Evolutionary conservation across 2,329 filamentous ascomycete genomes (phyloP).

Genomic region (Aspergillus alliaceus): DNA sequence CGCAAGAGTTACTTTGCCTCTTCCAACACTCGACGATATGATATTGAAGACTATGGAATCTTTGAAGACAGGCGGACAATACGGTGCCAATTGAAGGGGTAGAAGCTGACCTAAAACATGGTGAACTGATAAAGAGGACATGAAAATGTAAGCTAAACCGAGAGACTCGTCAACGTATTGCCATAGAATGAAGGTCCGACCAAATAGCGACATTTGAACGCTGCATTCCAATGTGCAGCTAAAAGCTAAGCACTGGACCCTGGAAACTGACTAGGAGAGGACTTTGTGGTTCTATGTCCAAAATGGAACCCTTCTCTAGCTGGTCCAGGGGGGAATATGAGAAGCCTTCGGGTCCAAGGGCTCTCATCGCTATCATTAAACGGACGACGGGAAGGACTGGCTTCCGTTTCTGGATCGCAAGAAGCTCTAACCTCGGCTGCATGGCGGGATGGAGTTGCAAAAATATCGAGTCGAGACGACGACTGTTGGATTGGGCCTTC

Average conservation of each 20-base stretch:
- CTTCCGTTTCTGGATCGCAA: neutral
- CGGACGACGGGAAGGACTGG: neutral
- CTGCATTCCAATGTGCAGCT: neutral
- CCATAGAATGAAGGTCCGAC: neutral
- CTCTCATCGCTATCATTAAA: conserved; percentile 3
- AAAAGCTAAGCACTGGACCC: neutral
- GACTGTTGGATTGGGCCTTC: neutral
- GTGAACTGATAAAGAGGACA: neutral
- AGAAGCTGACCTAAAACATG: neutral
- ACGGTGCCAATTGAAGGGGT: neutral
- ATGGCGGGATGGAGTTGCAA: neutral
- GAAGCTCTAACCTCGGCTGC: neutral
- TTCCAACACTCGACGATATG: neutral
- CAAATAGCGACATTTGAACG: neutral
- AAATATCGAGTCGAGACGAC: neutral
- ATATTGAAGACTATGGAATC: neutral
- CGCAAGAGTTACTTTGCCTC: neutral
- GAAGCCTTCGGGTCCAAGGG: conserved; percentile 14
- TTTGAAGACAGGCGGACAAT: neutral
- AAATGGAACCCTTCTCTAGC: conserved; percentile 1
- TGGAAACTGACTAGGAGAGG: conserved; percentile 20
- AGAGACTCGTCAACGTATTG: neutral
- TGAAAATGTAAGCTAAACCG: neutral
- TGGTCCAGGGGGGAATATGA: conserved; percentile 6
- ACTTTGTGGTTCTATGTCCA: conserved; percentile 23